phyloP scores from a whole-genome alignment of 2,329 filamentous ascomycete species.

The Ophiostoma ips region DNA sequence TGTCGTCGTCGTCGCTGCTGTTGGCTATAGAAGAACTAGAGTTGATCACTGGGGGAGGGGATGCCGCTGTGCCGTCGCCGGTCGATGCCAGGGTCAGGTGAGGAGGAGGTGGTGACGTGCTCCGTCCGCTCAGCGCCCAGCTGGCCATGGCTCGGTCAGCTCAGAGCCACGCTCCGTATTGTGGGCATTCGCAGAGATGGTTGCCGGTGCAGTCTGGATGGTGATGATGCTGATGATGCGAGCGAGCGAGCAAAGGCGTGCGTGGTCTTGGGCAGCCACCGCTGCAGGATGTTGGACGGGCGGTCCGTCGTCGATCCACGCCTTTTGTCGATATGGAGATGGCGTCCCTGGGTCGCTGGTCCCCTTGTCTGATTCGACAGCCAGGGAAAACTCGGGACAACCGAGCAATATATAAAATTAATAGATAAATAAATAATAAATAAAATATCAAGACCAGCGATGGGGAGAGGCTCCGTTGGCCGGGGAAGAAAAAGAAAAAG shows the following conservation, averaged over 20 bases:
- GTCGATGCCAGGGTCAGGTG: conserved; percentile 3
- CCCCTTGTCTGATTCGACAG: too few relatives aligned
- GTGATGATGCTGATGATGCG: too few relatives aligned
- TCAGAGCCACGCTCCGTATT: conserved; percentile 6
- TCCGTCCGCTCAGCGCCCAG: conserved; percentile 12
- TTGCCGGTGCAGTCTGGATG: not conserved
- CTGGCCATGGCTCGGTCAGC: conserved; percentile 14
- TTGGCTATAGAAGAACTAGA: not conserved
- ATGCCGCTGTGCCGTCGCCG: not conserved
- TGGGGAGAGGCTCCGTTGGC: too few relatives aligned
- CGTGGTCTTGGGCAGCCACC: not conserved
- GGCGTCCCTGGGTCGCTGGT: too few relatives aligned
- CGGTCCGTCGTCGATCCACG: too few relatives aligned
- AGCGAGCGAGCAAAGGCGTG: too few relatives aligned
- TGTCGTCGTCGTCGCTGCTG: not conserved
- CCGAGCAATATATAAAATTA: not conserved
- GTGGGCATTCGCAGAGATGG: not conserved
- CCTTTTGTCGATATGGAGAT: too few relatives aligned
- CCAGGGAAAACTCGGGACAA: too few relatives aligned
- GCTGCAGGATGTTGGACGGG: not conserved
- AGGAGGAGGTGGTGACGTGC: conserved; percentile 6
- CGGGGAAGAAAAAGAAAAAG: not conserved
- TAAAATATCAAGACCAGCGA: too few relatives aligned
- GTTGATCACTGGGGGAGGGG: not conserved
- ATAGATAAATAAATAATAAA: too few relatives aligned